These are phyloP conservation scores for Paradendryphiella salina DNA, from an alignment of 2,329 filamentous ascomycete genomes.

Conservation along the genomic window DNA sequence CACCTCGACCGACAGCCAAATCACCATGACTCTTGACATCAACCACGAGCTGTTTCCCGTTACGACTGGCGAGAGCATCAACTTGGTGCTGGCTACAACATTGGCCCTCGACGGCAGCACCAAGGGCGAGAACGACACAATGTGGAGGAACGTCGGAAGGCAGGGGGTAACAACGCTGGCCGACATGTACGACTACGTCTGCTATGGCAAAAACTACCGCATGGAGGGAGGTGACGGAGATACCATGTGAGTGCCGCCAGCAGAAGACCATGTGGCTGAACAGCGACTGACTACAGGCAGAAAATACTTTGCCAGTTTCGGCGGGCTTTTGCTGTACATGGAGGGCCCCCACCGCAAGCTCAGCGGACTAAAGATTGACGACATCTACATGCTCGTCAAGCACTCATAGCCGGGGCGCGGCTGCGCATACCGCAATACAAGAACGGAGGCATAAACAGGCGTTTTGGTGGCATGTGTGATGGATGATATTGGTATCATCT, in stretches of 20 bases:
- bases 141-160: constrained; percentile 69
- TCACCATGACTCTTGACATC: constrained; percentile 83
- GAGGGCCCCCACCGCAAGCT: constrained; percentile 96
- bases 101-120: constrained; percentile 77
- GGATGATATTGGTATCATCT: constrained; percentile 36
- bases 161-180: constrained; percentile 59
- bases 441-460: constrained; percentile 36
- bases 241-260: constrained; percentile 70
- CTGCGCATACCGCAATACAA: constrained; percentile 3
- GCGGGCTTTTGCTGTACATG: constrained; percentile 84
- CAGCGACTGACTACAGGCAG: constrained; percentile 55
- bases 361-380: constrained; percentile 85
- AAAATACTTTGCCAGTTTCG: constrained; percentile 92
- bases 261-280: not conserved
- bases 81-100: constrained; percentile 81
- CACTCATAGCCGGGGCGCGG: constrained; percentile 61
- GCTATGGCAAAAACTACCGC: constrained; percentile 84
- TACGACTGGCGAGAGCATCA: constrained; percentile 71
- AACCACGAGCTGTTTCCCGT: constrained; percentile 91
- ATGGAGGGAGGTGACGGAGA: constrained; percentile 83
- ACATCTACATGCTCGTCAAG: constrained; percentile 92
- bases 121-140: constrained; percentile 56
- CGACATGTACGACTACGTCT: constrained; percentile 86
- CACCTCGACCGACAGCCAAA: constrained; percentile 75
- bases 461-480: constrained; percentile 32